Evolutionary conservation across 164 flowering plant genomes (phyloP).

Genomic region (Chloranthus sessilifolius): DNA sequence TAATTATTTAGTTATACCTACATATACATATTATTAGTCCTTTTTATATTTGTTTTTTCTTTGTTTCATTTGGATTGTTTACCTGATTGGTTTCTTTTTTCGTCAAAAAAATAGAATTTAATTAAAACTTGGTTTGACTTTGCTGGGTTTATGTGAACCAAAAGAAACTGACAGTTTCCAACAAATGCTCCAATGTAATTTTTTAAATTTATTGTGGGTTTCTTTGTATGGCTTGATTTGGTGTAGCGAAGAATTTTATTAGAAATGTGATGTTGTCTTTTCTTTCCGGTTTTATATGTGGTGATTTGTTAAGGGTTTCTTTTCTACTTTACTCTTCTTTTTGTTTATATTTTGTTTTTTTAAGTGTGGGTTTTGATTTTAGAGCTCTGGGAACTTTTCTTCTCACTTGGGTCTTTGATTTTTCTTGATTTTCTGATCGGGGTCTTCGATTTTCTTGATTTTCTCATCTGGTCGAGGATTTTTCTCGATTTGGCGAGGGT

Average conservation of each 20-base stretch:
- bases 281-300: conserved; percentile 21
- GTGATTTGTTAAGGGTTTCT: conserved; percentile 35
- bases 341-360: too few relatives aligned
- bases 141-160: conserved; percentile 13
- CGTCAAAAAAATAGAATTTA: too few relatives aligned
- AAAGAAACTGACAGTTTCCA: conserved; percentile 22
- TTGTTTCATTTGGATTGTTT: conserved; percentile 11
- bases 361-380: conserved; percentile 17
- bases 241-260: conserved; percentile 2
- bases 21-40: too few relatives aligned
- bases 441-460: conserved; percentile 14
- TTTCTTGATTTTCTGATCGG: conserved; percentile 10
- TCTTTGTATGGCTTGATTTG: conserved; percentile 9
- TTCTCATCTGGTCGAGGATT: conserved; percentile 18
- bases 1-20: too few relatives aligned
- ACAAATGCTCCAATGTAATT: conserved; percentile 21
- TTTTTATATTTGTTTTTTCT: not conserved
- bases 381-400: conserved; percentile 8
- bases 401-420: not conserved
- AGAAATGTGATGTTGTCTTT: conserved; percentile 7
- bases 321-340: conserved; percentile 23
- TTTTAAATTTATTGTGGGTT: conserved; percentile 13
- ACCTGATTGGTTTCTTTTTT: conserved; percentile 7
- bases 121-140: too few relatives aligned
- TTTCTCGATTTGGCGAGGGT: not conserved